phyloP scores from a whole-genome alignment of 306 rosid species.

The Quercus bicolor region DNA sequence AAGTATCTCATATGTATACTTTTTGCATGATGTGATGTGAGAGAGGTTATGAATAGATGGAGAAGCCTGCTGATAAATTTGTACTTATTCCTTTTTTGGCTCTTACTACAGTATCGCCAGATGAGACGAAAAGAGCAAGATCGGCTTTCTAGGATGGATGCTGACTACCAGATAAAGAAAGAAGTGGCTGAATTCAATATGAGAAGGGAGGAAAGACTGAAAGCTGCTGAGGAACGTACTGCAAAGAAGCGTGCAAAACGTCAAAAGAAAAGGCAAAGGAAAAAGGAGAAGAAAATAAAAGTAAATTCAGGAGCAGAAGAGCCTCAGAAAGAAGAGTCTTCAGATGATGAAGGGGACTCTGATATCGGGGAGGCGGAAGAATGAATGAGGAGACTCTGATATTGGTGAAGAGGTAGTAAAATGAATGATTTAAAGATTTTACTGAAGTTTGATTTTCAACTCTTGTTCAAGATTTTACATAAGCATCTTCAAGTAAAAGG shows the following conservation, averaged over 20 bases:
- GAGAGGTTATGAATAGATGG: neutral
- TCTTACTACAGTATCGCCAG: slow-evolving; percentile 72
- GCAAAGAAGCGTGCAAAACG: slow-evolving; percentile 79
- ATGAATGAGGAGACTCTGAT: slow-evolving; percentile 22
- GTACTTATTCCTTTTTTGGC: neutral
- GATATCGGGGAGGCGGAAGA: slow-evolving; percentile 41
- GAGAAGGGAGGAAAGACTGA: slow-evolving; percentile 84
- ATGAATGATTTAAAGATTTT: neutral
- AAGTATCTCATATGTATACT: neutral
- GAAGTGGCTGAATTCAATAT: slow-evolving; percentile 65
- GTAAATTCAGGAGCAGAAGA: slow-evolving; percentile 44
- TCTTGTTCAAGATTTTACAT: neutral
- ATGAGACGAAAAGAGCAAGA: slow-evolving; percentile 98
- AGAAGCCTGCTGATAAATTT: slow-evolving; percentile 8
- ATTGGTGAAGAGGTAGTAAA: no score
- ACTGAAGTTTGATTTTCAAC: slow-evolving; percentile 7
- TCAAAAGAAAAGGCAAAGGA: slow-evolving; percentile 83
- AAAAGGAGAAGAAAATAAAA: slow-evolving; percentile 63
- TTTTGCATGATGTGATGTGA: neutral
- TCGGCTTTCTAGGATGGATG: slow-evolving; percentile 88
- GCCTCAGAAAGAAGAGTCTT: slow-evolving; percentile 52
- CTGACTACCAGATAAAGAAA: slow-evolving; percentile 73
- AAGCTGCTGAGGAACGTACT: slow-evolving; percentile 85
- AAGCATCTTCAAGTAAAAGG: neutral
- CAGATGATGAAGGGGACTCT: slow-evolving; percentile 54